Evolutionary conservation across 345 rosid species (phyloP).

Genomic region (Acer saccharum): DNA sequence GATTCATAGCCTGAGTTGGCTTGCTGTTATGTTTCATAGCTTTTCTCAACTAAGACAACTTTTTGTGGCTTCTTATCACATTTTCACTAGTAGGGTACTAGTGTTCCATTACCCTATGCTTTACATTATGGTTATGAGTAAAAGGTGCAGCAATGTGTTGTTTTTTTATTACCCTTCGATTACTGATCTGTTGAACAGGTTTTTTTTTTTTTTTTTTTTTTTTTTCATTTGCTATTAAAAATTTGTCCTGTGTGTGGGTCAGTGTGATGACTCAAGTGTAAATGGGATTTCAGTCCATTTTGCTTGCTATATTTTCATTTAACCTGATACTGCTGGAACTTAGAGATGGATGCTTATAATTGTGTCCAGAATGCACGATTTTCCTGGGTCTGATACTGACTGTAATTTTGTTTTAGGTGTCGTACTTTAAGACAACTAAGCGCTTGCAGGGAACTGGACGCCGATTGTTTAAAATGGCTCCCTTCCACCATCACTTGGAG

Average conservation of each 20-base stretch:
- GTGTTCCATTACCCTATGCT: background rate
- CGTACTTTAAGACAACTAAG: conserved; percentile 42
- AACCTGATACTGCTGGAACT: background rate
- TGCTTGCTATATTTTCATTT: background rate
- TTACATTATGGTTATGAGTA: background rate
- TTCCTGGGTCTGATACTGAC: conserved; percentile 4
- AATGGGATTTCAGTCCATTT: background rate
- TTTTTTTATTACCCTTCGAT: background rate
- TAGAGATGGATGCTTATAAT: background rate
- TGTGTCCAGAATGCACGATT: background rate
- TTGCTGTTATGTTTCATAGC: background rate
- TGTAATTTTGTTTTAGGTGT: conserved; percentile 32
- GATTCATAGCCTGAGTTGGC: background rate
- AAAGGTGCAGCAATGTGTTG: background rate
- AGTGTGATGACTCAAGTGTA: background rate
- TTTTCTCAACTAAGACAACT: background rate
- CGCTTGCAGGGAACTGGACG: conserved; percentile 35
- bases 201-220: too few relatives aligned
- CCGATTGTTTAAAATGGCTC: conserved; percentile 49
- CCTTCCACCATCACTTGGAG: conserved; percentile 56
- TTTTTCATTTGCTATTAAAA: background rate
- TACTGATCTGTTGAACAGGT: background rate
- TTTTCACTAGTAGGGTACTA: background rate
- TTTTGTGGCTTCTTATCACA: background rate
- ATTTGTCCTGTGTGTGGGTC: background rate